Evolutionary conservation across 495 filamentous ascomycete species (phyloP).

Genomic region (Penicillium paradoxum): DNA sequence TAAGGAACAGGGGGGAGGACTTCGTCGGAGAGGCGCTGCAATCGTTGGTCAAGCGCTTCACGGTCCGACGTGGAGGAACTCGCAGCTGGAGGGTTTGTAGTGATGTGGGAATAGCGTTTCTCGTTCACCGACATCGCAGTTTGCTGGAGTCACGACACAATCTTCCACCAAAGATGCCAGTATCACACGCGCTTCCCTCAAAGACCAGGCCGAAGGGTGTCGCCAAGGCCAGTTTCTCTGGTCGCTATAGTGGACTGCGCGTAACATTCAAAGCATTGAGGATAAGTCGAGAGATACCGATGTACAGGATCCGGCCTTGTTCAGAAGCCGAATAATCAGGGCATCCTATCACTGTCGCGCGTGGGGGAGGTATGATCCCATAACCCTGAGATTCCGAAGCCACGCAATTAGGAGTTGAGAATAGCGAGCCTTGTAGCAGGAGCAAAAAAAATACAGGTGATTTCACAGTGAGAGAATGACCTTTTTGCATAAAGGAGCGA

Average conservation of each 20-base stretch:
- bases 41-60: slow-evolving; percentile 34
- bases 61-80: slow-evolving; percentile 25
- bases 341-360: slow-evolving; percentile 13
- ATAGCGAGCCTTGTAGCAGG: background rate
- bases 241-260: slow-evolving; percentile 1
- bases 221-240: slow-evolving; percentile 1
- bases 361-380: slow-evolving; percentile 6
- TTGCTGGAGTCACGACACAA: slow-evolving; percentile 19
- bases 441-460: background rate
- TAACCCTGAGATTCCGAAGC: background rate
- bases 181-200: slow-evolving; percentile 7
- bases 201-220: background rate
- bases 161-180: slow-evolving; percentile 18
- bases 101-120: slow-evolving; percentile 29
- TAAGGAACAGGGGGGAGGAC: slow-evolving; percentile 47
- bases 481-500: slow-evolving; percentile 1
- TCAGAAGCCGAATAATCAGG: slow-evolving; percentile 13
- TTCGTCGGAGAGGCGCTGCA: slow-evolving; percentile 42
- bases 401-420: background rate
- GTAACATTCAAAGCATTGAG: slow-evolving; percentile 17
- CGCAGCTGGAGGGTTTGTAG: slow-evolving; percentile 19
- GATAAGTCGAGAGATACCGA: background rate
- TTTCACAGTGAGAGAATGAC: slow-evolving; percentile 3
- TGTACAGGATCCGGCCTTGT: slow-evolving; percentile 6
- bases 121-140: slow-evolving; percentile 48